phyloP scores from a whole-genome alignment of 164 flowering plant genomes.

The Vitis amurensis region DNA sequence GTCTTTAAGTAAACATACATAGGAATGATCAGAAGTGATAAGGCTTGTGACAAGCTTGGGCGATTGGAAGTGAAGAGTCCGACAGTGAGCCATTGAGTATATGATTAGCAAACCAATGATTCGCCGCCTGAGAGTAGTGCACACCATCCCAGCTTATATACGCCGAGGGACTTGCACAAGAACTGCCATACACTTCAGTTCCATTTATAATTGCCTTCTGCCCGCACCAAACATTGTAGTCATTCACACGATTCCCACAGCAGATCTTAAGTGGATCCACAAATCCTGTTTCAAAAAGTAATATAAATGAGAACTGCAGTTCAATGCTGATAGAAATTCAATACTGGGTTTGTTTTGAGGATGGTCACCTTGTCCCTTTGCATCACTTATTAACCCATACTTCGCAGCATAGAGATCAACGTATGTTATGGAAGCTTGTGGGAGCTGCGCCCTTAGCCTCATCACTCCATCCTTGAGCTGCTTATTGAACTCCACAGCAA shows the following conservation, averaged over 20 bases:
- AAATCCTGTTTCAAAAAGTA: constrained; percentile 38
- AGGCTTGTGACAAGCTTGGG: constrained; percentile 48
- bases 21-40: not conserved
- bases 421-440: constrained; percentile 49
- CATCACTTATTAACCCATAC: constrained; percentile 40
- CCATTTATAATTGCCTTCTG: constrained; percentile 34
- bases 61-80: constrained; percentile 51
- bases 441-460: constrained; percentile 47
- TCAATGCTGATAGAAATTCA: not conserved
- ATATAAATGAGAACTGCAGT: not conserved
- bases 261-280: constrained; percentile 54
- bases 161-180: constrained; percentile 41
- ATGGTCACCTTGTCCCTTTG: constrained; percentile 42
- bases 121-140: constrained; percentile 66
- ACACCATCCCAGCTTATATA: constrained; percentile 72
- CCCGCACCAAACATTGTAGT: constrained; percentile 56
- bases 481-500: constrained; percentile 52
- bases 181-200: constrained; percentile 34
- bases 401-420: constrained; percentile 60
- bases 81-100: constrained; percentile 48
- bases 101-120: constrained; percentile 53
- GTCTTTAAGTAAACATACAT: no score
- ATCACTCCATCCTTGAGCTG: constrained; percentile 44
- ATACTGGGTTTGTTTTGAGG: not conserved
- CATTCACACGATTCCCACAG: constrained; percentile 54